Evolutionary conservation across 164 flowering plant genomes (phyloP), one percentile per base, ranked within the genome.

Genomic region (Magnolia kwangsiensis): DNA sequence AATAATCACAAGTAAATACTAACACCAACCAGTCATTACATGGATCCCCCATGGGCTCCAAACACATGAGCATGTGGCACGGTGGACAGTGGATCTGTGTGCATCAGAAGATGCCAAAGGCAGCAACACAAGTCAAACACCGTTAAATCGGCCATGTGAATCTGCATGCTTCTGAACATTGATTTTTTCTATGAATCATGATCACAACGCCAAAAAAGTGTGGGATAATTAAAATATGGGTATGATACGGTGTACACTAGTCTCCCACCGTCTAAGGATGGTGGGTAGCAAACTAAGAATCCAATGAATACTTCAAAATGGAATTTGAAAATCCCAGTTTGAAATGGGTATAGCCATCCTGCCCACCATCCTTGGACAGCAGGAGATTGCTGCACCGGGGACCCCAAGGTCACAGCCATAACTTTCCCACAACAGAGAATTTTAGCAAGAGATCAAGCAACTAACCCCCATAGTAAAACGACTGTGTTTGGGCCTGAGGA

Each of bases 401-500:
- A 11, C 16, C 61, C 61, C 18, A 16, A 11, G 10, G 13, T 55
- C 10, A 3, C 18, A 55, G 61, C 61, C 61, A 11, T 16, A 55
- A 55, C 18, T 55, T 69, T 31, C n/a, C 50, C 9, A 29, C n/a
- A 69, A 69, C 50, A 13, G 20, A 69, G 18, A 31, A 29, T 24
- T 31, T 24, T 50, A 31, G 66, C 2, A 9, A 45, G 23, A 29
- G 50, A 81, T 16, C 0, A 50, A 29, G 69, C 51, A 72, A 85
- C 84, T 73, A 81, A 92, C 98, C 96, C 82, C 91, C 86, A 78
- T 85, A 86, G 77, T 86, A 90, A 78, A 83, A 82, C 10, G 61
- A 11, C 61, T 55, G 61, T 61, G 88, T 58, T 50, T 89, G 95
- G 23, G 92, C 88, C 74, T 87, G 93, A 68, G 92, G 91, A 19